Conservation (phyloP, 495 filamentous ascomycete species). For the Astrothelium subdiscretum region DNA sequence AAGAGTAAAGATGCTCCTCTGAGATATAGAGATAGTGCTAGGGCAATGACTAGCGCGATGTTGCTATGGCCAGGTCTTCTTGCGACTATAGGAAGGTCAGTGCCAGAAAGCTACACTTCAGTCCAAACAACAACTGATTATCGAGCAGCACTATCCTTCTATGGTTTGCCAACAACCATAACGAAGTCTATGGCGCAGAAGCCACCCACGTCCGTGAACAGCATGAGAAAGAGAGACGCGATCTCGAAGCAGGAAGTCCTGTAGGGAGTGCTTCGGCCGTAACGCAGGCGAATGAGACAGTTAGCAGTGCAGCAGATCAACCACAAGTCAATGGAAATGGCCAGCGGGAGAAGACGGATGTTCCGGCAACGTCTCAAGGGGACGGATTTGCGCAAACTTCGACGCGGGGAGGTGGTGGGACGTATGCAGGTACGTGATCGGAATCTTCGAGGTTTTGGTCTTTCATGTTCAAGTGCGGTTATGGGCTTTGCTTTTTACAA, state of each 20-base stretch:
- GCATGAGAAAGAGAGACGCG: not conserved
- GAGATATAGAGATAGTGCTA: constrained; percentile 29
- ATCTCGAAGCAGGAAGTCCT: not conserved
- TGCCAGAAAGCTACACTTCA: not conserved
- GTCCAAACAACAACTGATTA: not conserved
- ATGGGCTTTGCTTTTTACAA: no score
- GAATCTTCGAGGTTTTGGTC: no score
- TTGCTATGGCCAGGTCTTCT: constrained; percentile 25
- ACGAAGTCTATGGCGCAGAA: not conserved
- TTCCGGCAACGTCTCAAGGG: not conserved
- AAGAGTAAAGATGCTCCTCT: constrained; percentile 22
- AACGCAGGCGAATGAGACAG: not conserved
- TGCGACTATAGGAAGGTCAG: not conserved
- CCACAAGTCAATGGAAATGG: not conserved
- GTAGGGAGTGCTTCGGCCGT: not conserved
- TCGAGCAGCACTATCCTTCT: not conserved
- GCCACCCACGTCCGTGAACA: constrained; percentile 1
- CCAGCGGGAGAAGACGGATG: not conserved
- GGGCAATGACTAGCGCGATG: constrained; percentile 32
- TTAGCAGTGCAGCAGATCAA: not conserved
- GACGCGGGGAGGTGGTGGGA: not conserved
- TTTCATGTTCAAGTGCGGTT: no score
- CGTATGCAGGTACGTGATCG: not conserved
- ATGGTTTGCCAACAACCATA: not conserved
- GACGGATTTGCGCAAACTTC: not conserved